A percentile compares a stretch with the other conserved stretches of the same genome.
These are phyloP conservation scores for Cucurbita ficifolia DNA, from an alignment of 306 rosid species.

Conservation along the genomic window DNA sequence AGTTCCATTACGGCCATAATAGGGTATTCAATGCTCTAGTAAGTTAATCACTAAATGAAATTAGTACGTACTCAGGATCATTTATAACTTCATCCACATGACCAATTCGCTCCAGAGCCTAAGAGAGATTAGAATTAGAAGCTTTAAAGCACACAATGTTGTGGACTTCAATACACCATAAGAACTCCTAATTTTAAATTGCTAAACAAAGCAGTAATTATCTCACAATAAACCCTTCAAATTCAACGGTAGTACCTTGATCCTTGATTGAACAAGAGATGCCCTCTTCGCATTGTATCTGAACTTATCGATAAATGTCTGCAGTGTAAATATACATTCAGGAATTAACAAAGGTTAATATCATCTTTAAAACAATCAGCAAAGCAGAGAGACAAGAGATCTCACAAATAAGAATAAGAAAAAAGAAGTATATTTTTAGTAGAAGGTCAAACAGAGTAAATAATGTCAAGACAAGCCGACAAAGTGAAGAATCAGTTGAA, in stretches of 20 bases:
- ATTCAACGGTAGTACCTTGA: conserved; percentile 43
- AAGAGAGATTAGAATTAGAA: conserved; percentile 4
- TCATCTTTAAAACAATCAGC: neutral
- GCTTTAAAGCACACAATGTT: neutral
- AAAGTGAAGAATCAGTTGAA: too few species aligned
- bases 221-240: neutral
- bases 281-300: conserved; percentile 98
- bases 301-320: conserved; percentile 94
- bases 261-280: conserved; percentile 97
- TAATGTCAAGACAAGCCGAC: too few species aligned
- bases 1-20: neutral
- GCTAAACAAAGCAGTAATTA: neutral
- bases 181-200: neutral
- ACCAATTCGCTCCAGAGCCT: conserved; percentile 94
- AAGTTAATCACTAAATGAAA: conserved; percentile 10
- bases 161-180: neutral
- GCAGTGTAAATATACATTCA: conserved; percentile 10
- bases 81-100: conserved; percentile 79
- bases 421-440: too few species aligned
- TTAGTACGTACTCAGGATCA: conserved; percentile 79
- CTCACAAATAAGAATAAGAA: neutral
- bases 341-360: neutral
- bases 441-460: too few species aligned
- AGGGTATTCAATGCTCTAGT: neutral
- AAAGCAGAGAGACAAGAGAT: neutral